phyloP scores from a whole-genome alignment of 2,329 filamentous ascomycete genomes.

The Capronia epimyces region DNA sequence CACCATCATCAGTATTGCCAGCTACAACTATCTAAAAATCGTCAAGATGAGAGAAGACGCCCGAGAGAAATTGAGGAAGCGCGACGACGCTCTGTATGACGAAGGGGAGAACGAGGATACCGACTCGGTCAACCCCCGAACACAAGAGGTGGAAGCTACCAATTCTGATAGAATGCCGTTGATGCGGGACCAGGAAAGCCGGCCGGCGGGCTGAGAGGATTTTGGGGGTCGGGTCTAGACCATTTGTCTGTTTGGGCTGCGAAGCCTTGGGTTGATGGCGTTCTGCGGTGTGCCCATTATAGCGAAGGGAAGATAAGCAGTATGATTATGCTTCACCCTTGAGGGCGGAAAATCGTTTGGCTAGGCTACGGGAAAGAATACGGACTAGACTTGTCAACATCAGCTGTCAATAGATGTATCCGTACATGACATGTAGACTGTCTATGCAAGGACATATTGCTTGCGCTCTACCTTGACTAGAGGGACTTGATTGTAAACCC shows the following conservation, averaged over 20 bases:
- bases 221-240: slow-evolving; percentile 4
- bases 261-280: neutral
- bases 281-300: slow-evolving; percentile 1
- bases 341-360: neutral
- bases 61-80: slow-evolving; percentile 37
- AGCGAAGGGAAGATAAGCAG: slow-evolving; percentile 10
- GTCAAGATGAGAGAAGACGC: slow-evolving; percentile 79
- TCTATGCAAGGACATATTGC: too few species aligned
- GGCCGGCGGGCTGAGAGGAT: slow-evolving; percentile 2
- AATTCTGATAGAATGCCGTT: slow-evolving; percentile 10
- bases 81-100: slow-evolving; percentile 20
- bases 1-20: slow-evolving; percentile 77
- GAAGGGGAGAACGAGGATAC: slow-evolving; percentile 5
- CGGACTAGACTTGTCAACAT: neutral
- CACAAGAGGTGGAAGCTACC: slow-evolving; percentile 7
- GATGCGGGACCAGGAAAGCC: slow-evolving; percentile 10
- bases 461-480: too few species aligned
- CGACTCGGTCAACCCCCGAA: slow-evolving; percentile 1
- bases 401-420: neutral
- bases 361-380: too few species aligned
- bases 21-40: slow-evolving; percentile 95
- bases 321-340: slow-evolving; percentile 24
- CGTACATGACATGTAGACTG: too few species aligned
- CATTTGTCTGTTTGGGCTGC: neutral
- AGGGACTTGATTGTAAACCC: too few species aligned